These are phyloP conservation scores for Neopestalotiopsis sp. DNA, from an alignment of 2,329 filamentous ascomycete species.

Conservation along the genomic window DNA sequence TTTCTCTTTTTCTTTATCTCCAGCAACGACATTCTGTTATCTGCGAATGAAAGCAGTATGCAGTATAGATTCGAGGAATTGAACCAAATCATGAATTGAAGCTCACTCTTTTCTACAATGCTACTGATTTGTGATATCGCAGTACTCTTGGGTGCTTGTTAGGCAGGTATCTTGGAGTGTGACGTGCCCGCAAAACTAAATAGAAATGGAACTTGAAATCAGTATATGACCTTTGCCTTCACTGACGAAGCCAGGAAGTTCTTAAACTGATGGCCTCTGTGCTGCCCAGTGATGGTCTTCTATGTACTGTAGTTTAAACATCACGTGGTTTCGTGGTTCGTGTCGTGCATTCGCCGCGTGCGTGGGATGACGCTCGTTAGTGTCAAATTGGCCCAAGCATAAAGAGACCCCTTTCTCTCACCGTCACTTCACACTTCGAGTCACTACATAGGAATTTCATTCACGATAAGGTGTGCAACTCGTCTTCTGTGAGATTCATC, in stretches of 20 bases:
- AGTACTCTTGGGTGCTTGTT: background rate
- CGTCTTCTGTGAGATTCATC: background rate
- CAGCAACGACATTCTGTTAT: background rate
- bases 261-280: background rate
- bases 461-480: background rate
- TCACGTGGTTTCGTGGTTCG: constrained; percentile 12
- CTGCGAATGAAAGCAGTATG: background rate
- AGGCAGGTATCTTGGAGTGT: background rate
- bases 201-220: background rate
- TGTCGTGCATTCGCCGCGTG: background rate
- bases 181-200: background rate
- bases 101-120: background rate
- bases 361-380: constrained; percentile 1
- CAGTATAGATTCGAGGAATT: background rate
- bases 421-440: background rate
- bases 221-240: background rate
- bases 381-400: background rate
- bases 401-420: background rate
- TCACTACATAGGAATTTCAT: background rate
- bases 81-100: background rate
- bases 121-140: background rate
- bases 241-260: background rate
- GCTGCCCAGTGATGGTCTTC: background rate
- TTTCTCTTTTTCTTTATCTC: constrained; percentile 1
- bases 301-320: background rate